phyloP scores from a whole-genome alignment of 495 filamentous ascomycete species.

The Trichoderma orchidacearum region DNA sequence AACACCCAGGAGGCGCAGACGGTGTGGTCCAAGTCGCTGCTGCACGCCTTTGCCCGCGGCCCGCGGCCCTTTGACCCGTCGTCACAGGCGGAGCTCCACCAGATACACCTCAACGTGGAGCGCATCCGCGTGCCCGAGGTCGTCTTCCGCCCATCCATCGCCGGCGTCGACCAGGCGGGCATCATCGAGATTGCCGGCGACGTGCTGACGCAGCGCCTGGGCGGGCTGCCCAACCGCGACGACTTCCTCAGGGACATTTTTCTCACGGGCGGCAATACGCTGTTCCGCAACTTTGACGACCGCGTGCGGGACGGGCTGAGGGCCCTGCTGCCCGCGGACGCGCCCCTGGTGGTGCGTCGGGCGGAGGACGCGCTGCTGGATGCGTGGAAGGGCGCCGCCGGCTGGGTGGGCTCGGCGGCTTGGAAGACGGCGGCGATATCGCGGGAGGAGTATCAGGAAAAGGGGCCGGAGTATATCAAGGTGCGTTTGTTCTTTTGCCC shows the following conservation, averaged over 20 bases:
- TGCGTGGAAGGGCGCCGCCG: conserved; percentile 84
- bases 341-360: conserved; percentile 47
- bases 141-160: conserved; percentile 84
- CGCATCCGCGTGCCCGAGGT: conserved; percentile 93
- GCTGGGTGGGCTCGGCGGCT: conserved; percentile 46
- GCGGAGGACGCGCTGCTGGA: conserved; percentile 67
- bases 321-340: conserved; percentile 56
- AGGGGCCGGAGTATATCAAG: conserved; percentile 77
- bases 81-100: conserved; percentile 66
- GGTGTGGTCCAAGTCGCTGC: conserved; percentile 82
- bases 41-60: conserved; percentile 82
- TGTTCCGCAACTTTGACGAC: conserved; percentile 80
- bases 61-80: conserved; percentile 74
- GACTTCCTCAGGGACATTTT: conserved; percentile 76
- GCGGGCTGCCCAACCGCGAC: conserved; percentile 36
- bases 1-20: conserved; percentile 81
- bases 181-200: conserved; percentile 79
- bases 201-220: conserved; percentile 68
- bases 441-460: conserved; percentile 69
- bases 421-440: conserved; percentile 41
- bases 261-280: conserved; percentile 81
- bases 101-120: conserved; percentile 92
- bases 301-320: conserved; percentile 58
- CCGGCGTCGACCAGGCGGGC: conserved; percentile 88
- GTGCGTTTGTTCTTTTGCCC: conserved; percentile 25